Conservation (phyloP, 208 protist species). For the Trypanosoma cruzi region DNA sequence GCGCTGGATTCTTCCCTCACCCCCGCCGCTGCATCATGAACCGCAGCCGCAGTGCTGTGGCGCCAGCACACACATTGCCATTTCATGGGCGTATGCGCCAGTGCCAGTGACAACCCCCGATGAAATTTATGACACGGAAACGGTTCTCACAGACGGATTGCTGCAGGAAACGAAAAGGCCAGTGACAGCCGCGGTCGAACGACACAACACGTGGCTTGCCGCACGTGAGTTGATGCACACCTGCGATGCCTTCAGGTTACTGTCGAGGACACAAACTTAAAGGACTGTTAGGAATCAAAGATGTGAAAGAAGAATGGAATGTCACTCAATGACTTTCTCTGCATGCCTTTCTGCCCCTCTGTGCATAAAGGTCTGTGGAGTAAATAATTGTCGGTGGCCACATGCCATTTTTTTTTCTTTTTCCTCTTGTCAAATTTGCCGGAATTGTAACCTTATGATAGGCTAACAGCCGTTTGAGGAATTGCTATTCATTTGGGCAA, state of each 20-base stretch:
- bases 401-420: background rate
- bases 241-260: background rate
- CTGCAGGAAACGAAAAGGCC: background rate
- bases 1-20: constrained; percentile 10
- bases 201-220: background rate
- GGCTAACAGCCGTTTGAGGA: background rate
- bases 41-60: background rate
- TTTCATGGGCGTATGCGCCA: background rate
- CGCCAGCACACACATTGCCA: background rate
- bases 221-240: constrained; percentile 1
- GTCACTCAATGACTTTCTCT: background rate
- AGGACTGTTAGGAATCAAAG: background rate
- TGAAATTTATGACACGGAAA: background rate
- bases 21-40: background rate
- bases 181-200: background rate
- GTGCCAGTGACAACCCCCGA: background rate
- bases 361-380: background rate
- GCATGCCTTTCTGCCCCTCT: background rate
- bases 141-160: background rate
- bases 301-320: background rate
- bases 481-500: background rate
- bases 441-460: background rate
- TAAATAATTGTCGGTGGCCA: background rate
- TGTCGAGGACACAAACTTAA: background rate
- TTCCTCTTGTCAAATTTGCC: background rate